Evolutionary conservation across 2,329 filamentous ascomycete species (phyloP).

Genomic region (Fusarium drepaniforme): DNA sequence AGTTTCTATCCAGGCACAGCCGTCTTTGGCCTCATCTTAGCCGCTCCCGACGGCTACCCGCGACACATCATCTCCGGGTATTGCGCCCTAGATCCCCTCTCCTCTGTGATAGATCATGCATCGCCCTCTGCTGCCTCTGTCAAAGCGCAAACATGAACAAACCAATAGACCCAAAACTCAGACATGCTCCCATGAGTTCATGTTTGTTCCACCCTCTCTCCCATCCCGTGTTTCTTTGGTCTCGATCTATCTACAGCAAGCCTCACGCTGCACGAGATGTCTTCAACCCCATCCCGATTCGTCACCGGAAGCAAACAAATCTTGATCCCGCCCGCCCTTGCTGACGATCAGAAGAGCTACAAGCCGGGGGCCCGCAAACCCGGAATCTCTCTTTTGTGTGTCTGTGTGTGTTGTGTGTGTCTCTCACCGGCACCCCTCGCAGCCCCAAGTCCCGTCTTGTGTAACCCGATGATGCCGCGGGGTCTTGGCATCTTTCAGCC

Average conservation of each 20-base stretch:
- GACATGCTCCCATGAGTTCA: background rate
- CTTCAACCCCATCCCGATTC: background rate
- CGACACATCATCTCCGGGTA: background rate
- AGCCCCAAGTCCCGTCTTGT: slow-evolving; percentile 35
- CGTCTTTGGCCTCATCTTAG: background rate
- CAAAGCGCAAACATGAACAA: background rate
- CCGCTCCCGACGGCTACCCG: background rate
- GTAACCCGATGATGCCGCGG: slow-evolving; percentile 25
- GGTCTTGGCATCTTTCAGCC: background rate
- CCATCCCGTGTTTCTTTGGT: background rate
- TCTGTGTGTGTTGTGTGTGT: background rate
- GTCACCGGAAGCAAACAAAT: slow-evolving; percentile 11
- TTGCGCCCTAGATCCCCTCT: background rate
- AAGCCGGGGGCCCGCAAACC: slow-evolving; percentile 16
- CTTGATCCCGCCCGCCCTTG: slow-evolving; percentile 7
- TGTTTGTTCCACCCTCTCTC: background rate
- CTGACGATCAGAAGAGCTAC: slow-evolving; percentile 6
- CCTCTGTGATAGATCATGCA: background rate
- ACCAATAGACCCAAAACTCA: background rate
- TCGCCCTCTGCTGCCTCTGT: background rate
- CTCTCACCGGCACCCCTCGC: slow-evolving; percentile 23
- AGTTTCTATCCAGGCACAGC: background rate
- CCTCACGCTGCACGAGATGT: background rate
- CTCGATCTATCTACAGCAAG: background rate
- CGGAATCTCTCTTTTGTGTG: slow-evolving; percentile 18